phyloP scores from a whole-genome alignment of 2,329 filamentous ascomycete genomes.

The Ophiosphaerella narmari region DNA sequence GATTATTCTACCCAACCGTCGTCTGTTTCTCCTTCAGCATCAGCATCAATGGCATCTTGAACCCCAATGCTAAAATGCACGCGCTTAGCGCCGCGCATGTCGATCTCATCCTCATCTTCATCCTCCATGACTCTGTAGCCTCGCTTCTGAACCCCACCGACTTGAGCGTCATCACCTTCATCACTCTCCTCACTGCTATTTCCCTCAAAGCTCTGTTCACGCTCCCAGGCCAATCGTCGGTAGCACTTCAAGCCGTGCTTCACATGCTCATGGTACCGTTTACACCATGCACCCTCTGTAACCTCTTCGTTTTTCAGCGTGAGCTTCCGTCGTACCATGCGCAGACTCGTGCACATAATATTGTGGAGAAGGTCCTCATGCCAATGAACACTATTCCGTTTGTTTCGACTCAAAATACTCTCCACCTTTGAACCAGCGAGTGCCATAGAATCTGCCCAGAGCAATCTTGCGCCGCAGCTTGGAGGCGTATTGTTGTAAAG shows the following conservation, averaged over 20 bases:
- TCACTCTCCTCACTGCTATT: not conserved
- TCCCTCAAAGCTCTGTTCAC: not conserved
- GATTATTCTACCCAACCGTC: conserved; percentile 1
- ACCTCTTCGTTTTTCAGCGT: conserved; percentile 41
- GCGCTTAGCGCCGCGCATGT: not conserved
- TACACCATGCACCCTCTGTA: conserved; percentile 34
- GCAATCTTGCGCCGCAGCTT: conserved; percentile 28
- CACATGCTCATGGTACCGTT: conserved; percentile 37
- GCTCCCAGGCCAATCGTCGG: conserved; percentile 13
- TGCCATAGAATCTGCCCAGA: conserved; percentile 41
- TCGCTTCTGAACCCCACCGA: too few relatives aligned
- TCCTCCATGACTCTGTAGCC: not conserved
- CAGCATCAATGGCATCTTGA: conserved; percentile 1
- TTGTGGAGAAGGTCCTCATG: conserved; percentile 26
- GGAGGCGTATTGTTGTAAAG: conserved; percentile 28
- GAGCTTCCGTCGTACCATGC: conserved; percentile 24
- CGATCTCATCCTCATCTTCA: not conserved
- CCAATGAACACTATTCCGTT: not conserved
- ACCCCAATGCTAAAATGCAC: too few relatives aligned
- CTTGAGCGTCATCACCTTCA: not conserved
- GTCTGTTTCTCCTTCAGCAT: conserved; percentile 13
- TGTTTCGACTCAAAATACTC: conserved; percentile 1
- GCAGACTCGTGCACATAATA: conserved; percentile 31
- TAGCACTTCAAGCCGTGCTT: conserved; percentile 30
- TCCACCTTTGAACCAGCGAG: conserved; percentile 26